Base-by-base conservation (phyloP, 768 basidiomycete genomes). In the Auricularia sp. region DNA sequence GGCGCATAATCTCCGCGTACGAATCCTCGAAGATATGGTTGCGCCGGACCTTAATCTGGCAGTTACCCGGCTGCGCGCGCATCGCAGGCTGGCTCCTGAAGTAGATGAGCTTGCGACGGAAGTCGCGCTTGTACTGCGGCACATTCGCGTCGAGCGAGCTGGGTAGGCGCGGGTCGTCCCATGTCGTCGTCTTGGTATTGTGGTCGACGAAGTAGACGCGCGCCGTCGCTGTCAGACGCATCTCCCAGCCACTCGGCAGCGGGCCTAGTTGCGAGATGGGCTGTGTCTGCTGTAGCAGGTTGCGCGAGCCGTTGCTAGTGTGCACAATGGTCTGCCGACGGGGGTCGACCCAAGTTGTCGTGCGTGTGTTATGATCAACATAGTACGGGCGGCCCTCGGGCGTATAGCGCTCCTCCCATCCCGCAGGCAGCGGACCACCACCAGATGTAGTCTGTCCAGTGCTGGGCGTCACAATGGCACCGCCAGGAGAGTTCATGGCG, bases 311-410 rank as follows among this genome's bases (percentile, higher is more conserved):
- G 68, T 90, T 90, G 75, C 92, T 92, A 11, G 95, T 94, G 71
- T 86, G 94, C 66, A 98, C 89, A 67, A 98, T 85, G 11, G 94
- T 94, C 78, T 98, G 97, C 58, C 97, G 87, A 62, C 97, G 89
- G 45, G 97, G 97, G 74, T 99, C 97, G 29, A 98, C 95, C 97
- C 97, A 99, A n/a, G 97, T 99, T 37, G 97, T 98, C 21, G 97
- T 98, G 61, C 97, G 86, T 11, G 96, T 98, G 73, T 99, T 99
- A 79, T 99, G 97, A 75, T 99, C 97, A 62, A 99, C 97, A 75
- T 97, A 99, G 77, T 99, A 99, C 2, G 97, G 94, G 47, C 97
- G 86, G 21, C 97, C 97, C 77, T 99, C 97, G 0, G 95, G 94
- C 2, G 97, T 99, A 77, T 95, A 96, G 44, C 97, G 85, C 77